Conservation (phyloP, 225 moss, liverwort and hornwort genomes). For the Bryoerythrophyllum caledonicum region DNA sequence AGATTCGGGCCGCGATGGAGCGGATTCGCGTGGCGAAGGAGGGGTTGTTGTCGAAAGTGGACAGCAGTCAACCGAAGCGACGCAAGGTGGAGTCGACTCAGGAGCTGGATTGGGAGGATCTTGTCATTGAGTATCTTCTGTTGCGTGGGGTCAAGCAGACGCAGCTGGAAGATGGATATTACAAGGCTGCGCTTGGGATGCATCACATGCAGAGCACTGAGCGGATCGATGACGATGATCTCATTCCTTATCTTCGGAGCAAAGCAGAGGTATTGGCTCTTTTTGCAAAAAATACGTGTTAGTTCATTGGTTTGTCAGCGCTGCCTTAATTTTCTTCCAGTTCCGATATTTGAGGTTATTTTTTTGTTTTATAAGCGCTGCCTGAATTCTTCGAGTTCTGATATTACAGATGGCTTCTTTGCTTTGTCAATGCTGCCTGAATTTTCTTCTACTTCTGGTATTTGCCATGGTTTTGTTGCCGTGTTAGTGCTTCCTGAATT, state of each 20-base stretch:
- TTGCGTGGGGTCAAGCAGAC: constrained; percentile 56
- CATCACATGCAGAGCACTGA: constrained; percentile 47
- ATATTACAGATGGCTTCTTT: no score
- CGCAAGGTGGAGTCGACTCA: constrained; percentile 28
- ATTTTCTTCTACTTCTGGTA: neutral
- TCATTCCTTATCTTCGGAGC: constrained; percentile 62
- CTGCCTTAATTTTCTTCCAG: constrained; percentile 2
- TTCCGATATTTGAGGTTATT: neutral
- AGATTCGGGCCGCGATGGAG: constrained; percentile 62
- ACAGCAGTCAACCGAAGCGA: constrained; percentile 12
- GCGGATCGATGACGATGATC: constrained; percentile 50
- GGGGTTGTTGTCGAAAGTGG: constrained; percentile 29
- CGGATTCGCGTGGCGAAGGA: constrained; percentile 63
- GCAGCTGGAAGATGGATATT: constrained; percentile 66
- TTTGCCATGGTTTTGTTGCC: no score
- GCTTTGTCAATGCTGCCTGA: neutral
- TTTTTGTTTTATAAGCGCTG: neutral
- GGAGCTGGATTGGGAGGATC: constrained; percentile 82
- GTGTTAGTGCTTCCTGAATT: no score
- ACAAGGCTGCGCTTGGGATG: constrained; percentile 54
- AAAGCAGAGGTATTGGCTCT: constrained; percentile 43
- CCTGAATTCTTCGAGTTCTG: no score
- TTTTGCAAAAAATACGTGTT: neutral
- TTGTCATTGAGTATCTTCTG: constrained; percentile 77
- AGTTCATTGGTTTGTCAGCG: constrained; percentile 1